Base-by-base conservation (phyloP, 2,329 filamentous ascomycete species). In the Phialocephala subalpina region DNA sequence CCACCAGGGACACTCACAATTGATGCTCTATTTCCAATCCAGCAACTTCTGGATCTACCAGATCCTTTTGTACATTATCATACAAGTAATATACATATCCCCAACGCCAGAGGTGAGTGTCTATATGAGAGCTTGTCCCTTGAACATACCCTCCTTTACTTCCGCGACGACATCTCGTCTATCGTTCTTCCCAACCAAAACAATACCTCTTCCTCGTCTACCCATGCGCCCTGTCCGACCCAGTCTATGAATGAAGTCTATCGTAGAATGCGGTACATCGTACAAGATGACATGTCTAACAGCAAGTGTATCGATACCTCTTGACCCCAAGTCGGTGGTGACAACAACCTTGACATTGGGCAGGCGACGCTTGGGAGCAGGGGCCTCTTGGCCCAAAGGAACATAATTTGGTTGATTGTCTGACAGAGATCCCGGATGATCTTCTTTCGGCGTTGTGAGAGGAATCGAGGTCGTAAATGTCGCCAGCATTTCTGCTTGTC, bases 201-300 rank as follows among this genome's bases (percentile, higher is more conserved):
- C 94, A 70, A 98, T 90, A 22, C 94, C 96, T 63, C 94, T 86
- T 18, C 96, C 96, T 77, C 96, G 87, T 68, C 94, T 87, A 2
- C 94, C 94, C 93, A 98, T 98, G 38, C 96, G 87, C 0, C 96
- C 96, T 1, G 96, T 93, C 64, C 96, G 87, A 18, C 96, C 96
- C 4, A 98, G 87, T 18, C 97, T 91, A 79, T 99, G 97, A 75
- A 99, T 97, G 75, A 99, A 99, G 79, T 99, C 97, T 67, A 99
- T 97, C 0, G 94, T 97, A 0, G 93, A 97, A 77, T 98, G 95
- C 4, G 96, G 96, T n/a, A 99, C 95, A 77, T 99, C 94, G 78
- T 97, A 98, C 29, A 99, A 81, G 62, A 99, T 90, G 60, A 99
- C 96, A 72, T 97, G 93, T 64, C 92, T 87, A 20, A 98, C 95